These are phyloP conservation scores for Arthrocladium fulminans DNA, from an alignment of 2,329 filamentous ascomycete genomes.

Conservation along the genomic window DNA sequence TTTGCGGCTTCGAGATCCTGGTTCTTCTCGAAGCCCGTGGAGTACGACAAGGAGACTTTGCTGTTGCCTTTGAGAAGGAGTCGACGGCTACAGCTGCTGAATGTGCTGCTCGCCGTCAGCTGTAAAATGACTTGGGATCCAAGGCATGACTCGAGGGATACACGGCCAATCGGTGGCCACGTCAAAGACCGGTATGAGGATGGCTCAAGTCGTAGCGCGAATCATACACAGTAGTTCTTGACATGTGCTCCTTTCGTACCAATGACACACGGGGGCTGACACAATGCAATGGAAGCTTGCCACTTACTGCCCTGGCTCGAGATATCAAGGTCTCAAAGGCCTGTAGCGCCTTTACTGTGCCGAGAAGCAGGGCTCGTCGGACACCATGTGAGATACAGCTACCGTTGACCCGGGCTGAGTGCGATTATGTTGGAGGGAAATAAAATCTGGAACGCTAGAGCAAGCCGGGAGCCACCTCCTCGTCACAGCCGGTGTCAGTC, in stretches of 20 bases:
- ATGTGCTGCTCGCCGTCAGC: neutral
- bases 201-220: neutral
- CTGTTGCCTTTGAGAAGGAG: neutral
- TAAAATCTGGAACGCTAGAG: too few species aligned
- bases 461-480: too few species aligned
- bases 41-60: too few species aligned
- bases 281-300: conserved; percentile 5
- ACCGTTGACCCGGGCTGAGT: too few species aligned
- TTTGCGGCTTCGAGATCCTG: neutral
- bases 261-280: neutral
- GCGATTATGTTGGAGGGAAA: too few species aligned
- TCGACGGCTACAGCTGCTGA: neutral
- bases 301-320: neutral
- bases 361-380: neutral
- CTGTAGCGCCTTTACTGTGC: neutral
- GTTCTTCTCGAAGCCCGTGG: too few species aligned
- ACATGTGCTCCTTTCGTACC: conserved; percentile 9
- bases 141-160: neutral
- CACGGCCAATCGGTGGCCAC: neutral
- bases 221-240: neutral
- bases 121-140: neutral
- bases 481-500: too few species aligned
- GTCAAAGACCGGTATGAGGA: neutral
- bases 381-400: too few species aligned
- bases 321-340: neutral